Evolutionary conservation across 2,329 filamentous ascomycete species (phyloP), one percentile per base, ranked within the genome.

Genomic region (Trichophyton verrucosum): DNA sequence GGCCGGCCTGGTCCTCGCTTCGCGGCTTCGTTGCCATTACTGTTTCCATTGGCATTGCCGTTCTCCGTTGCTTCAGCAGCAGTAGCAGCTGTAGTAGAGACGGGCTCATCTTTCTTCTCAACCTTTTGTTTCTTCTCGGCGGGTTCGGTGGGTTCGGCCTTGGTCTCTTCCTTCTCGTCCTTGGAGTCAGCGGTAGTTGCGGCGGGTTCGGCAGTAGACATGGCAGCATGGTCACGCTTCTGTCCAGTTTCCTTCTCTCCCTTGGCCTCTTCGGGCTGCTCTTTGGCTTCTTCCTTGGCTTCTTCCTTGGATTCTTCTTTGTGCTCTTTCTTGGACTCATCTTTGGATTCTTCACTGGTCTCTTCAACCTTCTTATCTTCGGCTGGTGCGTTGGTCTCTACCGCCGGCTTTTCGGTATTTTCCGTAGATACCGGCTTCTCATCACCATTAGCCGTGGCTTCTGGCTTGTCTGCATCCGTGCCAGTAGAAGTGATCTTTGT

Each of bases 51-150:
- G 38, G 33, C 44, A 11, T 51, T 51, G 42, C 61, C 60, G 42
- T 61, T 20, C n/a, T 60, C 49, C 7, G 46, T 55, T 30, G 64
- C 46, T 20, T 38, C 9, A 13, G 9, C 33, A 38, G 33, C 2
- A 38, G 33, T 1, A 38, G 33, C 33, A 38, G 9, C 11, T 2
- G 61, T 59, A 30, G 66, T 65, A 59, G 68, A 67, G 11, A 61
- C 58, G 9, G 60, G 56, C 55, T 62, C 55, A 22, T 60, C 8
- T 42, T 65, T 59, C 3, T 56, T 51, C 33, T 66, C 66, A 11
- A 66, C 69, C 63, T 72, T 75, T 58, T 70, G 70, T 62, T 74
- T 75, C 64, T 75, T 75, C n/a, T 62, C 44, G 6, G 66, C 63
- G 13, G 69, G 68, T 55, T 70, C 68, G 4, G 63, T 63, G 1